Evolutionary conservation across 495 filamentous ascomycete genomes (phyloP), one percentile per base, ranked within the genome.

Genomic region (Aspergillus bertholletiae): DNA sequence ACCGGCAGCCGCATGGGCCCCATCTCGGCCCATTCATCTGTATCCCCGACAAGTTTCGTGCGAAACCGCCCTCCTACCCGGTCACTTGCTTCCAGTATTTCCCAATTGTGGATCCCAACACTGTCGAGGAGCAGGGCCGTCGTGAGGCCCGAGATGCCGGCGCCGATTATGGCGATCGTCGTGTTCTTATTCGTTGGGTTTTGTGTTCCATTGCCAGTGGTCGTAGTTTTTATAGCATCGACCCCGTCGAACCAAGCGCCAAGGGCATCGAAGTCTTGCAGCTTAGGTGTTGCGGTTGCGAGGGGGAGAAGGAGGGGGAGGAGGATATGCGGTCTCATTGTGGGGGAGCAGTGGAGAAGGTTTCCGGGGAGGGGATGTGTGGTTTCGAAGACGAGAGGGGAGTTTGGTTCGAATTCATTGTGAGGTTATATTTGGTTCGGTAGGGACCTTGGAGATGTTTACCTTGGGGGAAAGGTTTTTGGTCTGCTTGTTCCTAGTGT

Each of bases 11-110:
- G 66, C 85, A 88, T 87, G 1, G 85, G 84, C 0, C 85, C 85
- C 85, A 88, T 88, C 59, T 88, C 85, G 6, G 58, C 80, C 61
- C 85, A 87, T 44, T 88, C 75, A 26, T 80, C 75, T 1, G 84
- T 81, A 0, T 73, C 75, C 5, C 75, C 73, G 5, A 87, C 71
- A 47, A 85, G 85, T 28, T 72, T 75, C 2, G 84, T 86, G 34
- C 80, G 78, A 15, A 87, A 76, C 5, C 84, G 74, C 4, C 85
- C 79, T 3, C 78, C 79, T 51, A 81, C 64, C 8, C 78, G 65
- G 6, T 74, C 54, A n/a, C 69, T 72, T 0, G 75, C 67, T 55
- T 82, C 79, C 22, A 74, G 60, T 27, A 81, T 80, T 24, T 76
- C 69, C 64, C 75, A 79, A 55, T 79, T 78, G 35, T 77, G 63